Evolutionary conservation across 257 asterid genomes (phyloP), one percentile per base, ranked within the genome.

Genomic region (Ballota nigra): DNA sequence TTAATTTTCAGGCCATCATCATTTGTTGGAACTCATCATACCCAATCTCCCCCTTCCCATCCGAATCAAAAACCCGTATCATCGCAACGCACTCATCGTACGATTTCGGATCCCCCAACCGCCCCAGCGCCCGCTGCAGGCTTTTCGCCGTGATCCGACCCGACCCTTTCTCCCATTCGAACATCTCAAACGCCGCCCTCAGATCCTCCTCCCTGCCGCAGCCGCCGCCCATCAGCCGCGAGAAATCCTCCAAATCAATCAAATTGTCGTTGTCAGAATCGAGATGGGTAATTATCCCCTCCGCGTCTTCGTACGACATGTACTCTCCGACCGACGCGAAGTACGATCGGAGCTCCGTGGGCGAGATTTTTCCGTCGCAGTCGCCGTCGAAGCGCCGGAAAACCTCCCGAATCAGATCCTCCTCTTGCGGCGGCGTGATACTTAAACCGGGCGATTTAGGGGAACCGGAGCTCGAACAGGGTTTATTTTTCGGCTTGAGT

Each of bases 131-230:
- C 73, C 80, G 75, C 65, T 83, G 89, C 80, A 87, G 79, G 73
- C 94, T 85, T 71, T 80, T 70, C 1, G 94, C 79, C 13, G 91
- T 87, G n/a, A 87, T 87, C 26, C 83, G 70, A 22, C 94, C 94
- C n/a, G 78, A 78, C 23, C 89, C 91, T 68, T 79, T 85, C 75
- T 83, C 87, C 34, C 74, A 20, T 33, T 87, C 94, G 9, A 76
- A 87, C 41, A 68, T 61, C 67, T 77, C 84, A 53, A 87, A 87
- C 1, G 86, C 93, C 53, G 87, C 83, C 77, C 76, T 85, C 81
- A 87, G 4, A 15, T 87, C 93, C 53, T 76, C 83, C 13, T 79
- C 80, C 38, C 20, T 52, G 5, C 73, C 74, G 18, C 68, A 72
- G 34, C 71, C 70, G 19, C 63, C 76, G 41, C 59, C 72, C 89